phyloP scores from a whole-genome alignment of 1,139 yeast species.

The Lizanozyma gosingica region DNA sequence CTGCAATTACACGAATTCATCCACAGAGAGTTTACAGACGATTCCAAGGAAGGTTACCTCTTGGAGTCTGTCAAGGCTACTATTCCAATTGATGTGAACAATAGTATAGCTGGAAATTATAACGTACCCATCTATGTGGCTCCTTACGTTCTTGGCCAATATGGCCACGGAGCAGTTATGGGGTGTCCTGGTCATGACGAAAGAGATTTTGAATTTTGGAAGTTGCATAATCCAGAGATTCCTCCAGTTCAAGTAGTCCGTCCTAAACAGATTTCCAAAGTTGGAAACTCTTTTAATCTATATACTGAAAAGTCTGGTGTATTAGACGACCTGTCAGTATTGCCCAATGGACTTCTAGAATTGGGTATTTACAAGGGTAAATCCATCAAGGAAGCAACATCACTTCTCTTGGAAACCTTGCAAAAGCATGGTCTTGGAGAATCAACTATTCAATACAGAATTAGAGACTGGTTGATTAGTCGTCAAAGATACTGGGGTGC shows the following conservation, averaged over 20 bases:
- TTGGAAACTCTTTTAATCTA: constrained; percentile 19
- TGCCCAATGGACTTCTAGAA: constrained; percentile 19
- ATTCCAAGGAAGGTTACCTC: constrained; percentile 57
- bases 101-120: constrained; percentile 9
- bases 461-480: constrained; percentile 90
- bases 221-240: constrained; percentile 40
- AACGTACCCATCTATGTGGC: constrained; percentile 75
- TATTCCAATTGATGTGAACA: constrained; percentile 48
- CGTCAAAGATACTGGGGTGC: constrained; percentile 98
- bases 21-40: constrained; percentile 27
- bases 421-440: constrained; percentile 32
- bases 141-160: constrained; percentile 75
- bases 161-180: constrained; percentile 94
- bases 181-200: constrained; percentile 94
- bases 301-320: constrained; percentile 45
- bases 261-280: constrained; percentile 12
- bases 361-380: constrained; percentile 48
- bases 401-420: constrained; percentile 36
- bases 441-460: constrained; percentile 44
- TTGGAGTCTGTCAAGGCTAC: constrained; percentile 38
- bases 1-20: constrained; percentile 39
- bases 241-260: constrained; percentile 39
- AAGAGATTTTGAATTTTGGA: constrained; percentile 80
- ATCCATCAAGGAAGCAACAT: constrained; percentile 41
- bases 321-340: constrained; percentile 28